phyloP scores from a whole-genome alignment of 2,329 filamentous ascomycete species.

The Alternaria postmessia region DNA sequence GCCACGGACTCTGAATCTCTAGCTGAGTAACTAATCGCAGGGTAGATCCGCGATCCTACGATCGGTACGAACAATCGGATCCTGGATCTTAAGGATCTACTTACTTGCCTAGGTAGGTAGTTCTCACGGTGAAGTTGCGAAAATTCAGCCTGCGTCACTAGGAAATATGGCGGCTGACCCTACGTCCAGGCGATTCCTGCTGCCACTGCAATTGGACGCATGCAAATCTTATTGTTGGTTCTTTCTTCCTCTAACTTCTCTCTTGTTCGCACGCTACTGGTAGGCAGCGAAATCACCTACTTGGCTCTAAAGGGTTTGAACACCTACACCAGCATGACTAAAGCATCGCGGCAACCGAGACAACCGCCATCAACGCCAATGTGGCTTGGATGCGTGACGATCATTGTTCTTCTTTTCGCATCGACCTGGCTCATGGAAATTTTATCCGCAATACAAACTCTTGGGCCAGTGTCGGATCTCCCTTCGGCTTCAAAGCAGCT shows the following conservation, averaged over 20 bases:
- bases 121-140: not conserved
- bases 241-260: not conserved
- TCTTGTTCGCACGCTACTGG: not conserved
- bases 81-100: not conserved
- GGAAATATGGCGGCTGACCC: not conserved
- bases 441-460: slow-evolving; percentile 2
- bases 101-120: not conserved
- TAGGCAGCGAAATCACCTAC: not conserved
- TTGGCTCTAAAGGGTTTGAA: not conserved
- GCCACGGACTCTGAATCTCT: not conserved
- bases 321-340: not conserved
- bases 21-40: not conserved
- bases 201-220: not conserved
- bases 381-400: not conserved
- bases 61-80: slow-evolving; percentile 1
- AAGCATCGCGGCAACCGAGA: not conserved
- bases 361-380: not conserved
- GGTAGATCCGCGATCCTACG: not conserved
- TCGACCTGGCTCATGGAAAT: not conserved
- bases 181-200: not conserved
- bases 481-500: not conserved
- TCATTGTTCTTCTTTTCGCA: not conserved
- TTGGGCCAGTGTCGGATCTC: not conserved
- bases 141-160: not conserved
- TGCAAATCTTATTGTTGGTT: slow-evolving; percentile 4